Evolutionary conservation across 371 early-diverging fungal species (phyloP).

Genomic region (Mucor mucedo): DNA sequence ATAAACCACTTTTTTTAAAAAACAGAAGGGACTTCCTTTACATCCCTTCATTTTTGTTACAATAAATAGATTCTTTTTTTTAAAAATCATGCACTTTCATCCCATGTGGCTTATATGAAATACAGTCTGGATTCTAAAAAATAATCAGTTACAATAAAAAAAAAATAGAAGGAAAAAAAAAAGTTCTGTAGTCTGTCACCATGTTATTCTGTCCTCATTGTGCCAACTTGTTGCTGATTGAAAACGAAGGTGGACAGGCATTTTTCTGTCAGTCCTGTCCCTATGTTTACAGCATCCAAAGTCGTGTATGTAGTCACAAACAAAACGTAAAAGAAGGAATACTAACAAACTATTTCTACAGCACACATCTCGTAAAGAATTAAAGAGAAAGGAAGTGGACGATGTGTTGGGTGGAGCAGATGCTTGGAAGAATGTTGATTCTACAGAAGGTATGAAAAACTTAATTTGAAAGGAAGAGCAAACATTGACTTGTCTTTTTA

Average conservation of each 20-base stretch:
- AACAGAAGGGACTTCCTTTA: neutral
- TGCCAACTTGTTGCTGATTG: slow-evolving; percentile 81
- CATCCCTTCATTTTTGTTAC: neutral
- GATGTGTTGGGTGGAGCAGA: slow-evolving; percentile 94
- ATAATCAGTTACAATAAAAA: slow-evolving; percentile 4
- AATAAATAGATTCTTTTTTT: slow-evolving; percentile 1
- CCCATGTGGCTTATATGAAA: slow-evolving; percentile 3
- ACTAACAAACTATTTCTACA: slow-evolving; percentile 18
- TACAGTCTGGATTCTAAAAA: neutral
- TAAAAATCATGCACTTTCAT: slow-evolving; percentile 1
- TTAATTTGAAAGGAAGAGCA: neutral
- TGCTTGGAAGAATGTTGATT: slow-evolving; percentile 92
- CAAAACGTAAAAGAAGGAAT: too few species aligned
- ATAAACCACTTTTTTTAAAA: neutral
- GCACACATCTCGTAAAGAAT: slow-evolving; percentile 60
- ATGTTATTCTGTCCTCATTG: slow-evolving; percentile 93
- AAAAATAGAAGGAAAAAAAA: slow-evolving; percentile 5
- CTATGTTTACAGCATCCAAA: slow-evolving; percentile 75
- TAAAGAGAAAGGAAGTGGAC: slow-evolving; percentile 88
- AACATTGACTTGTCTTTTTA: neutral
- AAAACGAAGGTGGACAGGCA: slow-evolving; percentile 70
- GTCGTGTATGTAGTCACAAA: slow-evolving; percentile 40
- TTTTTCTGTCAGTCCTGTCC: slow-evolving; percentile 92
- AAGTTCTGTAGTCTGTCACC: neutral
- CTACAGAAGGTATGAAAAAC: slow-evolving; percentile 71